These are phyloP conservation scores for Aschersonia sp. DNA, from an alignment of 2,329 filamentous ascomycete genomes.

Conservation along the genomic window DNA sequence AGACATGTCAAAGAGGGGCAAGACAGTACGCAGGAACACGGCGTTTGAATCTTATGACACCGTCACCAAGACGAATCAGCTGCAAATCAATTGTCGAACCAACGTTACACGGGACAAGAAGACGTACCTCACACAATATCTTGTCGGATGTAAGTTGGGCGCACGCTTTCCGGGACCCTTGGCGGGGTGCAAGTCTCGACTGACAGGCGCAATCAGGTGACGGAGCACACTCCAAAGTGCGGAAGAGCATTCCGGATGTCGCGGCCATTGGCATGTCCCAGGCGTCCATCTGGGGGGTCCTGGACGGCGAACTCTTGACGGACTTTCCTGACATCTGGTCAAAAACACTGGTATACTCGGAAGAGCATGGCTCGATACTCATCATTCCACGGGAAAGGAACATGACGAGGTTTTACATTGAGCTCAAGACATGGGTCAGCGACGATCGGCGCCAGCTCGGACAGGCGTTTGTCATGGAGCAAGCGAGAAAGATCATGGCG, in stretches of 20 bases:
- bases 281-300: constrained; percentile 49
- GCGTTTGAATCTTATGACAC: constrained; percentile 43
- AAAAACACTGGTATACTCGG: constrained; percentile 54
- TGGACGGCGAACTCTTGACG: constrained; percentile 56
- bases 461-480: constrained; percentile 56
- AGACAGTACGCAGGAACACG: constrained; percentile 47
- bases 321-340: constrained; percentile 65
- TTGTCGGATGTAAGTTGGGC: constrained; percentile 44
- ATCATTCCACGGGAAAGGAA: constrained; percentile 60
- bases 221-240: constrained; percentile 56
- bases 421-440: constrained; percentile 32
- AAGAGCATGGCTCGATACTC: constrained; percentile 53
- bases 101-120: constrained; percentile 35
- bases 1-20: constrained; percentile 49
- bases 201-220: constrained; percentile 29
- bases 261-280: constrained; percentile 41
- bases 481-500: constrained; percentile 44
- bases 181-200: not conserved
- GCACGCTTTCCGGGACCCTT: not conserved
- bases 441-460: constrained; percentile 26
- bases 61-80: constrained; percentile 24
- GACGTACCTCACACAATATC: constrained; percentile 42
- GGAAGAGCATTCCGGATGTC: constrained; percentile 43
- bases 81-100: constrained; percentile 35
- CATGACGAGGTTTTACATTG: constrained; percentile 51